Percentiles rank a stretch among this genome's conserved stretches.
Conservation (phyloP, 2,329 filamentous ascomycete species). For the Stenocarpella maydis region DNA sequence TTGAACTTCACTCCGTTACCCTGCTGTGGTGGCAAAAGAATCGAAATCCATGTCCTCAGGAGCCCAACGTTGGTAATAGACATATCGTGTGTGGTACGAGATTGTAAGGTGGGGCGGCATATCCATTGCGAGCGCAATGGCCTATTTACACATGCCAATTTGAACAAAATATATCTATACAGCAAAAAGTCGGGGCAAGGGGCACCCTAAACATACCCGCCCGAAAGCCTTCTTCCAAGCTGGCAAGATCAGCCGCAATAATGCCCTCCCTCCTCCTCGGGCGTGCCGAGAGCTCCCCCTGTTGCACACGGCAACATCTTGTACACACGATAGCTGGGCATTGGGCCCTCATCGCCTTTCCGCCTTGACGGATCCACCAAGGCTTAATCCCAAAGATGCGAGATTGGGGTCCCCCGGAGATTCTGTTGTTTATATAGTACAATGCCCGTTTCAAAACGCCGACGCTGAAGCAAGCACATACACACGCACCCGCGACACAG, state of each 20-base stretch:
- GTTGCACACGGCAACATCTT: constrained; percentile 13
- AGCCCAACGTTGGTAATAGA: background rate
- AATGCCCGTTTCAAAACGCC: constrained; percentile 26
- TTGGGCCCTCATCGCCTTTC: background rate
- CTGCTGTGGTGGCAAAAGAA: constrained; percentile 17
- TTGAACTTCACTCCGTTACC: background rate
- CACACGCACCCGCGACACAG: constrained; percentile 24
- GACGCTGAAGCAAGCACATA: constrained; percentile 27
- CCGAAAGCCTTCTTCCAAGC: background rate
- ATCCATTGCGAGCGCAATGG: constrained; percentile 3
- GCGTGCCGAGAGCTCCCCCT: background rate
- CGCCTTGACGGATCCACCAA: background rate
- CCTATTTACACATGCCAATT: constrained; percentile 16
- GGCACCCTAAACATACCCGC: background rate
- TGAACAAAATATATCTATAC: constrained; percentile 2
- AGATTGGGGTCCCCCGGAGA: background rate
- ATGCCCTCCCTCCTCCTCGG: background rate
- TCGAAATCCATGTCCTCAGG: background rate
- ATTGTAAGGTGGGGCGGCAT: constrained; percentile 19
- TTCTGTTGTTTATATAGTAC: constrained; percentile 13
- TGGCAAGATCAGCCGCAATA: background rate
- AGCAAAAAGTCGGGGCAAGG: constrained; percentile 4
- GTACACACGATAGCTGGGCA: constrained; percentile 1
- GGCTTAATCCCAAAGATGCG: background rate
- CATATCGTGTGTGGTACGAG: background rate